A percentile compares a stretch with the other conserved stretches of the same genome.
These are phyloP conservation scores for Smallanthus sonchifolius DNA, from an alignment of 129 eudicot genomes.

Conservation along the genomic window DNA sequence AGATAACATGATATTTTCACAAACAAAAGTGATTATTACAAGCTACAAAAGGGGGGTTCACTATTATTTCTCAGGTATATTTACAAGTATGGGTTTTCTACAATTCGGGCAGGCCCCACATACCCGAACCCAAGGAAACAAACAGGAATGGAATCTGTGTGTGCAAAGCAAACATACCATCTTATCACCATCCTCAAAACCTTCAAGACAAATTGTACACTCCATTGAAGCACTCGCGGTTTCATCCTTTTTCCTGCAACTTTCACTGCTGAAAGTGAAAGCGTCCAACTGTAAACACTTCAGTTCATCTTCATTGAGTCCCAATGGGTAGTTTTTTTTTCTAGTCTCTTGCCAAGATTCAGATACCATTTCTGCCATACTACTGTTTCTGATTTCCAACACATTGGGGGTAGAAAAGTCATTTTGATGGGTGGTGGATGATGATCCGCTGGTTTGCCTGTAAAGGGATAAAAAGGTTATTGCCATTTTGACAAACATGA, in stretches of 20 bases:
- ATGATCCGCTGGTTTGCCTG: slow-evolving; percentile 36
- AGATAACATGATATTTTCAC: not conserved
- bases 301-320: slow-evolving; percentile 46
- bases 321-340: slow-evolving; percentile 36
- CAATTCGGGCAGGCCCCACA: slow-evolving; percentile 92
- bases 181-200: slow-evolving; percentile 51
- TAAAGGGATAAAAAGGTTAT: not conserved
- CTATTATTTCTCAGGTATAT: not conserved
- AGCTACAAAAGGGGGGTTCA: not conserved
- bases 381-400: slow-evolving; percentile 20
- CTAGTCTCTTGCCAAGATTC: not conserved
- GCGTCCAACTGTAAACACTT: slow-evolving; percentile 39
- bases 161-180: slow-evolving; percentile 50
- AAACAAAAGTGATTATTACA: not conserved
- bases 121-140: slow-evolving; percentile 69
- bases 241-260: slow-evolving; percentile 17
- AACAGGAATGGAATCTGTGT: slow-evolving; percentile 60
- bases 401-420: slow-evolving; percentile 12
- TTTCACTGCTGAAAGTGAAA: slow-evolving; percentile 23
- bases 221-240: slow-evolving; percentile 35
- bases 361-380: slow-evolving; percentile 1
- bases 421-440: slow-evolving; percentile 27
- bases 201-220: slow-evolving; percentile 84
- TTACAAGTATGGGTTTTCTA: slow-evolving; percentile 37
- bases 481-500: not conserved